A percentile compares a stretch with the other conserved stretches of the same genome.
Conservation (phyloP, 805 yeast genomes). For the Ogataea trehalophila region DNA sequence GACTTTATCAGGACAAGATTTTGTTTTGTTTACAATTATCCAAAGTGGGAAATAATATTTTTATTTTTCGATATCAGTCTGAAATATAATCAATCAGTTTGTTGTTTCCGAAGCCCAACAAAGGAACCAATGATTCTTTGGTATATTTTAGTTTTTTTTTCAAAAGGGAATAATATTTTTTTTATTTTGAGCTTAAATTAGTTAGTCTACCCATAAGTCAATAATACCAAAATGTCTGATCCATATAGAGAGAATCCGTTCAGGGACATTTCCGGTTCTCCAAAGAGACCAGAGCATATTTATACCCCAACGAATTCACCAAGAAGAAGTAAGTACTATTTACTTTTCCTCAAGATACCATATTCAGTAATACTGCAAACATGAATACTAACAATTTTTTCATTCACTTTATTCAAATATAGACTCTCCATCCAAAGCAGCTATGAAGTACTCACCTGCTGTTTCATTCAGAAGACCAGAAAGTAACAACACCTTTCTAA, state of each 20-base stretch:
- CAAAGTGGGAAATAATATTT: slow-evolving; percentile 10
- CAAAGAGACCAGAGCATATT: slow-evolving; percentile 27
- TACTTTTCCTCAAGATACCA: background rate
- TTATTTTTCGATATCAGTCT: background rate
- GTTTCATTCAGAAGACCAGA: slow-evolving; percentile 34
- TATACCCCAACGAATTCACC: slow-evolving; percentile 31
- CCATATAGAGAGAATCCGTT: slow-evolving; percentile 27
- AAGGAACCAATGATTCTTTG: no score
- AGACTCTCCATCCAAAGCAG: slow-evolving; percentile 33
- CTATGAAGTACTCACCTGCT: slow-evolving; percentile 40
- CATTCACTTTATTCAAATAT: background rate
- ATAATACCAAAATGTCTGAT: slow-evolving; percentile 18
- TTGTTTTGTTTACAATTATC: slow-evolving; percentile 7
- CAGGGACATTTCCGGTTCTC: slow-evolving; percentile 23
- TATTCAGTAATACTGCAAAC: no score
- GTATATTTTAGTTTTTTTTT: no score
- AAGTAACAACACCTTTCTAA: slow-evolving; percentile 17
- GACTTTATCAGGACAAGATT: background rate
- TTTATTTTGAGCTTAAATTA: no score
- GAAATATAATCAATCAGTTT: background rate
- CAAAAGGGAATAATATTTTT: no score
- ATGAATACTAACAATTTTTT: background rate
- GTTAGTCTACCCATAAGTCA: no score
- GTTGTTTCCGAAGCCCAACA: background rate
- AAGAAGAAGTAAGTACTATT: slow-evolving; percentile 16